Percentiles rank a stretch among this genome's conserved stretches.
Evolutionary conservation across 2,329 filamentous ascomycete species (phyloP).

Genomic region (Curvularia sp.): DNA sequence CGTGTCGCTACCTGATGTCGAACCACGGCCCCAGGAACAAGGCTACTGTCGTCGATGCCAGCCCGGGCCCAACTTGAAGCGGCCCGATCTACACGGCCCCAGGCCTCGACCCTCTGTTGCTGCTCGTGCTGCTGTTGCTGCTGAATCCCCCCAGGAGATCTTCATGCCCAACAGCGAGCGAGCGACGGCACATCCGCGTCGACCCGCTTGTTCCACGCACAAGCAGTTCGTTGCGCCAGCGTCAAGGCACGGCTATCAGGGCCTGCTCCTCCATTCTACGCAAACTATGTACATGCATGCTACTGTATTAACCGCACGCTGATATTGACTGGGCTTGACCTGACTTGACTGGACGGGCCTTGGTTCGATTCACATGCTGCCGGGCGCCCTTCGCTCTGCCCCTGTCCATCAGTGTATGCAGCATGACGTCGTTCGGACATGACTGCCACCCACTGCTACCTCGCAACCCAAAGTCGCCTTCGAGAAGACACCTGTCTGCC

Average conservation of each 20-base stretch:
- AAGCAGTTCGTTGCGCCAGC: slow-evolving; percentile 1
- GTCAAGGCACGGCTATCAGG: background rate
- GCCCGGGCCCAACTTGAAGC: slow-evolving; percentile 15
- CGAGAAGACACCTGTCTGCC: background rate
- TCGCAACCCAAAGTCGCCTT: slow-evolving; percentile 5
- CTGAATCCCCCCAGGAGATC: slow-evolving; percentile 12
- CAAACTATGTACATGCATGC: background rate
- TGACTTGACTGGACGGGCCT: background rate
- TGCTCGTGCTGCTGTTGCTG: too few species aligned
- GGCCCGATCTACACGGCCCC: slow-evolving; percentile 21
- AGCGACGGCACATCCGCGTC: slow-evolving; percentile 24
- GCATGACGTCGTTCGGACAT: slow-evolving; percentile 18
- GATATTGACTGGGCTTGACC: background rate
- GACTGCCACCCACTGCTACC: slow-evolving; percentile 8
- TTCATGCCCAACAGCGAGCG: slow-evolving; percentile 21
- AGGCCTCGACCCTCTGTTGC: slow-evolving; percentile 25
- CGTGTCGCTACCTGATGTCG: slow-evolving; percentile 21
- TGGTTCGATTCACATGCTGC: slow-evolving; percentile 9
- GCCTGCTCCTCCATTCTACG: background rate
- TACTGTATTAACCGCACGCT: background rate
- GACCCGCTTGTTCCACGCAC: slow-evolving; percentile 25
- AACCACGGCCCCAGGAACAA: slow-evolving; percentile 21
- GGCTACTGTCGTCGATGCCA: background rate
- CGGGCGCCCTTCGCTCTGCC: slow-evolving; percentile 1
- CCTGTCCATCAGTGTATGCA: slow-evolving; percentile 17